phyloP scores from a whole-genome alignment of 495 filamentous ascomycete genomes.

The Penicillium cosmopolitanum region DNA sequence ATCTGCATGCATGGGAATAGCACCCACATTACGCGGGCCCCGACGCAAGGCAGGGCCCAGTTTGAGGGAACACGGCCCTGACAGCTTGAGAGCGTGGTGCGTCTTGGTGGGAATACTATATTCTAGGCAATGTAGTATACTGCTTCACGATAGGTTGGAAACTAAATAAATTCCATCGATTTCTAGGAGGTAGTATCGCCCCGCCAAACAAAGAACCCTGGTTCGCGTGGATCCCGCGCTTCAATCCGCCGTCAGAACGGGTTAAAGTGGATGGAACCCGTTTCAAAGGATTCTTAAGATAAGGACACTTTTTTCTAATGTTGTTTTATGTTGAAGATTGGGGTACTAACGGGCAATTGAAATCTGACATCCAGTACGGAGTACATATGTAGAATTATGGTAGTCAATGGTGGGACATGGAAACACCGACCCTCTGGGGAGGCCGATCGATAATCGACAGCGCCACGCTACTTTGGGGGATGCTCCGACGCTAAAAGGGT shows the following conservation, averaged over 20 bases:
- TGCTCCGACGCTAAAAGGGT: constrained; percentile 14
- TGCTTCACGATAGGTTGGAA: background rate
- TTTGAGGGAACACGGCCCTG: constrained; percentile 17
- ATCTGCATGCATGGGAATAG: constrained; percentile 29
- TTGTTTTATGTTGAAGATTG: background rate
- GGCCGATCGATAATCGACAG: constrained; percentile 29
- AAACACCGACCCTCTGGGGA: background rate
- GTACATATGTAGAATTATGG: no score
- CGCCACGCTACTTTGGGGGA: constrained; percentile 20
- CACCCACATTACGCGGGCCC: constrained; percentile 22
- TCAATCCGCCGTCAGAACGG: constrained; percentile 11
- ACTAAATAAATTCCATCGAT: background rate
- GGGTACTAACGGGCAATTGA: no score
- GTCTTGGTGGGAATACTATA: background rate
- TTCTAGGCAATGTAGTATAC: background rate
- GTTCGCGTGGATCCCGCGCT: constrained; percentile 23
- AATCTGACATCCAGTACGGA: background rate
- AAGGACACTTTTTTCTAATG: background rate
- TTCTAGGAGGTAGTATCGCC: constrained; percentile 4
- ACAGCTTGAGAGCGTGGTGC: constrained; percentile 4
- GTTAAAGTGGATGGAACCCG: background rate
- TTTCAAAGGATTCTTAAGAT: background rate
- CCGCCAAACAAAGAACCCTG: constrained; percentile 20
- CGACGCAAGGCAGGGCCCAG: constrained; percentile 24
- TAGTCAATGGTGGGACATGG: background rate